Percentiles rank a stretch among this genome's conserved stretches.
These are phyloP conservation scores for Acer yangbiense DNA, from an alignment of 345 rosid species.

Conservation along the genomic window DNA sequence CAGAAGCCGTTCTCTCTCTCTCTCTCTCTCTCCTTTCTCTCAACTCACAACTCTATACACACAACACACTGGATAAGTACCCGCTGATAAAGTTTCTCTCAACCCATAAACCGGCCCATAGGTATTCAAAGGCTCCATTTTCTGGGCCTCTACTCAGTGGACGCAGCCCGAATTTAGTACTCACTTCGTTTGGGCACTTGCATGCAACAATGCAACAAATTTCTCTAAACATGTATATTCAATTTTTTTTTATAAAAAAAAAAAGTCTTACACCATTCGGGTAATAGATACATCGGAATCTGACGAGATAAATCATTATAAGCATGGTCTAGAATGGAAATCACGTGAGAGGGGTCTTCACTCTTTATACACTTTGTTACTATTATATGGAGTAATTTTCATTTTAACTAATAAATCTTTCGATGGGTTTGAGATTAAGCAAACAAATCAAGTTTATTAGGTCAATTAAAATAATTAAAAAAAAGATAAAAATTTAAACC, in stretches of 20 bases:
- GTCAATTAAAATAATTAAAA: too few relatives aligned
- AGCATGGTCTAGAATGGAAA: too few relatives aligned
- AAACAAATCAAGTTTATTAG: background rate
- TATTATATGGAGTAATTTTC: too few relatives aligned
- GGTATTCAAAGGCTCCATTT: background rate
- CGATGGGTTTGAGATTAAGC: too few relatives aligned
- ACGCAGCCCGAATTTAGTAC: background rate
- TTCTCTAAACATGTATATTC: background rate
- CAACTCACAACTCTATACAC: too few relatives aligned
- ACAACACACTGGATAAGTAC: background rate
- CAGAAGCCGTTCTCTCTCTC: background rate
- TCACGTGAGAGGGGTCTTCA: too few relatives aligned
- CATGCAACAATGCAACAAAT: background rate
- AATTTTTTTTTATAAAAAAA: too few relatives aligned
- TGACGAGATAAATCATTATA: too few relatives aligned
- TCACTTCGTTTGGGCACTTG: background rate
- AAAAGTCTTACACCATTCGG: too few relatives aligned
- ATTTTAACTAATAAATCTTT: too few relatives aligned
- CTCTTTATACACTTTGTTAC: too few relatives aligned
- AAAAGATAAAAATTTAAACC: too few relatives aligned
- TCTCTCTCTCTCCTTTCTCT: background rate
- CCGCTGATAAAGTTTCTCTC: background rate
- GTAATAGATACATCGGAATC: fast-evolving
- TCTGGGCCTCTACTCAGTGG: background rate
- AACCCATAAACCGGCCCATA: background rate